Conservation (phyloP, 495 filamentous ascomycete species). For the Xylaria sp. region DNA sequence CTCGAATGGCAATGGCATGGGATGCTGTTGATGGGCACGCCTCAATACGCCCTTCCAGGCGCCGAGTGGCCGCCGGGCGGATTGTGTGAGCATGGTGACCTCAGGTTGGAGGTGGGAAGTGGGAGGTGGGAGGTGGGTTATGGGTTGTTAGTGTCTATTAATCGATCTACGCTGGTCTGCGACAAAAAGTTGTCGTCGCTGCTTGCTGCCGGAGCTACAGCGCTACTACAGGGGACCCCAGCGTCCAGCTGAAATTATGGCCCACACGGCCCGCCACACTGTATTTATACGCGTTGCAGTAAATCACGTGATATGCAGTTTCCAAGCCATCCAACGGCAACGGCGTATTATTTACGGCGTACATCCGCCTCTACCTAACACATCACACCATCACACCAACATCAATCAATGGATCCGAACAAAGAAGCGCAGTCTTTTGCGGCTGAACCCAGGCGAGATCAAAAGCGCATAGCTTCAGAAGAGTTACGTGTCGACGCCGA, state of each 20-base stretch:
- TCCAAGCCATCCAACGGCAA: too few relatives aligned
- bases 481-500: slow-evolving; percentile 23
- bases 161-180: too few relatives aligned
- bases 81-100: slow-evolving; percentile 67
- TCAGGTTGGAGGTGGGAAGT: too few relatives aligned
- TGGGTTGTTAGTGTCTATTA: too few relatives aligned
- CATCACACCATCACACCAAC: too few relatives aligned
- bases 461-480: slow-evolving; percentile 34
- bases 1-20: slow-evolving; percentile 38
- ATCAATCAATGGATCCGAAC: too few relatives aligned
- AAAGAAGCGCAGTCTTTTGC: neutral
- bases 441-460: neutral
- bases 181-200: slow-evolving; percentile 26
- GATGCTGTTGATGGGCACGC: slow-evolving; percentile 50
- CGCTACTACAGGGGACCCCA: neutral
- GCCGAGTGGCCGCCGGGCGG: slow-evolving; percentile 69
- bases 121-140: slow-evolving; percentile 21
- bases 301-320: too few relatives aligned
- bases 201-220: slow-evolving; percentile 18
- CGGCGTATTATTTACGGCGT: too few relatives aligned
- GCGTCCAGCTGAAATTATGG: slow-evolving; percentile 22
- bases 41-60: slow-evolving; percentile 68
- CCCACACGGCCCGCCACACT: too few relatives aligned
- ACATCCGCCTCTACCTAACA: too few relatives aligned
- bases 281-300: too few relatives aligned